These are phyloP conservation scores for Syzygium oleosum DNA, from an alignment of 345 rosid genomes.

Conservation along the genomic window DNA sequence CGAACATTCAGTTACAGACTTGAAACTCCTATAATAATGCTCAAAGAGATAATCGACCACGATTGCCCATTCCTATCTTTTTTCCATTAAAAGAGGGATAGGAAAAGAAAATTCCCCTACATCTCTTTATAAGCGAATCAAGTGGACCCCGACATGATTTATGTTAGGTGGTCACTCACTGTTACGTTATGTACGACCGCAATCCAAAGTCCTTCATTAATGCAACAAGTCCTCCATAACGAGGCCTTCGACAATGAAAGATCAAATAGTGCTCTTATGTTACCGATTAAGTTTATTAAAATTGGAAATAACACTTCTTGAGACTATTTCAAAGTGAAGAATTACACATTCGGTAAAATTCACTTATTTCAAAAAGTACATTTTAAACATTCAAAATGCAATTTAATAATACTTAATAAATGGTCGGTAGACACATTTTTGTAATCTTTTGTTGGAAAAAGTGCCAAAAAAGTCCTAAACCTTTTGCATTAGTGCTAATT, in stretches of 20 bases:
- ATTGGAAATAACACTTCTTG: neutral
- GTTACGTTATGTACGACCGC: no score
- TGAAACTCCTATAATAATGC: neutral
- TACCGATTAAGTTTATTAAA: neutral
- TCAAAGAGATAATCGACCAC: neutral
- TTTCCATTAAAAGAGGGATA: no score
- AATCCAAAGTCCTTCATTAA: neutral
- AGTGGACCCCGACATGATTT: no score
- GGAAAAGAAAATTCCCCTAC: no score
- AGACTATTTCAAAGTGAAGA: neutral
- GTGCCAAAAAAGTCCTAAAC: no score
- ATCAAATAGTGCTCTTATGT: neutral
- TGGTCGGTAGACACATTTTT: neutral
- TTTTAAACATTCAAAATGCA: neutral
- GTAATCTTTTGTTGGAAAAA: no score
- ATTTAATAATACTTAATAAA: neutral
- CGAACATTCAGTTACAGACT: accelerated
- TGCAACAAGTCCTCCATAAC: neutral
- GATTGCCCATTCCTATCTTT: neutral
- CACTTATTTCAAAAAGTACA: neutral
- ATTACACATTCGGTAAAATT: accelerated
- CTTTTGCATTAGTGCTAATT: no score
- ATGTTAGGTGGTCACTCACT: no score
- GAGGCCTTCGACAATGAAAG: neutral
- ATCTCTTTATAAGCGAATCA: no score